These are phyloP conservation scores for Xylariaceae sp. DNA, from an alignment of 2,329 filamentous ascomycete genomes.

Conservation along the genomic window DNA sequence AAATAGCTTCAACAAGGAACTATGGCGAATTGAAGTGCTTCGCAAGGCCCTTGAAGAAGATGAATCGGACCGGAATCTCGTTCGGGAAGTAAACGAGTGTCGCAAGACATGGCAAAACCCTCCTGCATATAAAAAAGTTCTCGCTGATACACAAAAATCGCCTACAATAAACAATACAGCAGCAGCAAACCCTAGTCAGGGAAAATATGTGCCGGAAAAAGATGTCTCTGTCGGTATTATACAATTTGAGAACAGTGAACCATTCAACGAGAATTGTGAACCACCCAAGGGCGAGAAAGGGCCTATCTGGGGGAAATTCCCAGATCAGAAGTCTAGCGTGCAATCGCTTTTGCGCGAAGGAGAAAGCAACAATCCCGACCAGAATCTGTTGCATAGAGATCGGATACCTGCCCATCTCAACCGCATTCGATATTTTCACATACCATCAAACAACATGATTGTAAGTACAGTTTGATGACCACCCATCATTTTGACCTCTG, in stretches of 20 bases:
- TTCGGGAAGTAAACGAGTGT: too few relatives aligned
- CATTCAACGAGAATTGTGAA: too few relatives aligned
- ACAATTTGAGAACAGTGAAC: constrained; percentile 17
- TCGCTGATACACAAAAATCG: too few relatives aligned
- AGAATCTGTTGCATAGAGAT: constrained; percentile 11
- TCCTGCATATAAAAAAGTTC: background rate
- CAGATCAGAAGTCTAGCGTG: constrained; percentile 34
- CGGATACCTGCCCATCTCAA: background rate
- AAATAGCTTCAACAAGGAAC: background rate
- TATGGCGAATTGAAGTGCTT: background rate
- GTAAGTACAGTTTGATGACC: constrained; percentile 33
- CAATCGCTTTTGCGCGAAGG: background rate
- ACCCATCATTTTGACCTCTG: too few relatives aligned
- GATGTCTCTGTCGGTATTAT: constrained; percentile 34
- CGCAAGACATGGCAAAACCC: background rate
- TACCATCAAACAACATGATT: constrained; percentile 44
- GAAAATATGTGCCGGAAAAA: constrained; percentile 31
- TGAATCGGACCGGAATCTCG: too few relatives aligned
- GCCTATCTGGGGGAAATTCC: constrained; percentile 34
- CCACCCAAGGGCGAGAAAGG: too few relatives aligned
- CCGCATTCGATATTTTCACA: constrained; percentile 45
- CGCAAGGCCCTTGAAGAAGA: background rate
- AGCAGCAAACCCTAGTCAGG: too few relatives aligned
- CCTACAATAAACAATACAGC: too few relatives aligned
- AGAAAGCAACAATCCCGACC: background rate